Evolutionary conservation across 1,284 basidiomycete genomes (phyloP).

Genomic region (Dichomitus squalens): DNA sequence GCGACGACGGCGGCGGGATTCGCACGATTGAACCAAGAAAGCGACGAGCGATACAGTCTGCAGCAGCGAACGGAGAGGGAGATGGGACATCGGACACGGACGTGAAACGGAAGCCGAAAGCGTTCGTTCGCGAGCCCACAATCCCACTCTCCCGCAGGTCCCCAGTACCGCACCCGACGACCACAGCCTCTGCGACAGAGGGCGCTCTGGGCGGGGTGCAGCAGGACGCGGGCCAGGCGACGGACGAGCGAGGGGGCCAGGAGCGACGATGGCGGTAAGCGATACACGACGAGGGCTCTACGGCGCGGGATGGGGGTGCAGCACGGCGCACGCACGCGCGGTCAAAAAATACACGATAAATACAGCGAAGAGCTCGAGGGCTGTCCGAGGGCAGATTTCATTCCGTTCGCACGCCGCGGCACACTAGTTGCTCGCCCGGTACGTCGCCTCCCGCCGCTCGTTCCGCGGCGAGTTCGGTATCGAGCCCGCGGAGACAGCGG

Average conservation of each 20-base stretch:
- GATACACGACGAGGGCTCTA: slow-evolving; percentile 11
- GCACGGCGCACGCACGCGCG: slow-evolving; percentile 8
- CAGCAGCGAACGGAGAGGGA: neutral
- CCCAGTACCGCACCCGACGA: neutral
- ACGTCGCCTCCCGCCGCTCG: slow-evolving; percentile 27
- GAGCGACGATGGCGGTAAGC: slow-evolving; percentile 2
- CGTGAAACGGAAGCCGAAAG: neutral
- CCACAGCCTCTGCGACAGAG: neutral
- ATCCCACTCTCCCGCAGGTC: slow-evolving; percentile 12
- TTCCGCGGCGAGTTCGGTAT: slow-evolving; percentile 23
- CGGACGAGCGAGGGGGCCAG: neutral
- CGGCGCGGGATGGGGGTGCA: slow-evolving; percentile 1
- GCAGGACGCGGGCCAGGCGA: neutral
- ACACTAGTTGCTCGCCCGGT: slow-evolving; percentile 22
- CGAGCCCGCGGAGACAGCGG: slow-evolving; percentile 16
- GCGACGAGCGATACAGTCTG: slow-evolving; percentile 20
- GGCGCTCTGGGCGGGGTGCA: neutral
- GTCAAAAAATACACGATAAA: slow-evolving; percentile 28
- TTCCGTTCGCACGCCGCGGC: neutral
- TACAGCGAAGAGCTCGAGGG: slow-evolving; percentile 13
- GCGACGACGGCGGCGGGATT: too few species aligned
- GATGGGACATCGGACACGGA: too few species aligned
- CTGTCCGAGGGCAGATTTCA: neutral
- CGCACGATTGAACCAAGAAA: slow-evolving; percentile 27
- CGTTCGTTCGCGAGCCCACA: slow-evolving; percentile 9